Base-by-base conservation (phyloP, 2,329 filamentous ascomycete genomes). In the Stagonosporopsis vannaccii region DNA sequence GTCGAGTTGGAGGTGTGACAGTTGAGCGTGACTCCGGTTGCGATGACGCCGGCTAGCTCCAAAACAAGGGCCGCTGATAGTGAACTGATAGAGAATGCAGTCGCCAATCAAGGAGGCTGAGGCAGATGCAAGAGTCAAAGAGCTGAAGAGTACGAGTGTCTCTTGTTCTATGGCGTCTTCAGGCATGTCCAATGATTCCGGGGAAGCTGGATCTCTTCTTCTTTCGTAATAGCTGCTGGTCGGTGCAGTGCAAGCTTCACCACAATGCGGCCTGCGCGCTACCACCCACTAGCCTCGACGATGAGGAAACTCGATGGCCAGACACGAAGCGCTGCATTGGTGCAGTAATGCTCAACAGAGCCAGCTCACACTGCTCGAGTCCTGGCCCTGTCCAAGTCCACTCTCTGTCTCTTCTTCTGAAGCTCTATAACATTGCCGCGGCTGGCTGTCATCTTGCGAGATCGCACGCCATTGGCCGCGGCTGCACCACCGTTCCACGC, bases 1-100 rank as follows among this genome's bases (percentile, higher is more conserved):
- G 51, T 58, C 40, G 35, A 51, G 53, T 36, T 37, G 51, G 42
- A 58, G 43, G 55, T 49, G 47, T 58, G 55, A 52, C 55, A 33
- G 70, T 68, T 67, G 70, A 70, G 70, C 70, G 72, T 72, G 70
- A 70, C 65, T 67, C 62, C 51, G 26, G 55, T 35, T 25, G 47
- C 57, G 70, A 74, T 71, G 71, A 61, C 41, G 55, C 33, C 33
- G 51, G 43, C 33, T 58, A 49, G 55, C 49, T 58, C 48, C 44
- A 52, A 53, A 62, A 63, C 63, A 59, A 51, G 42, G 32, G 39
- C 44, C 30, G 51, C 49, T 51, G 53, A 48, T 51, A 48, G 42
- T 43, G 47, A 23, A 46, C 58, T 53, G 59, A 64, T 59, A 61
- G 52, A 45, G 52, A 51, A 37, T 3, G 45, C 55, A 60, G 51